Evolutionary conservation across 2,329 filamentous ascomycete genomes (phyloP), one percentile per base, ranked within the genome.

Genomic region (Didymella sp.): DNA sequence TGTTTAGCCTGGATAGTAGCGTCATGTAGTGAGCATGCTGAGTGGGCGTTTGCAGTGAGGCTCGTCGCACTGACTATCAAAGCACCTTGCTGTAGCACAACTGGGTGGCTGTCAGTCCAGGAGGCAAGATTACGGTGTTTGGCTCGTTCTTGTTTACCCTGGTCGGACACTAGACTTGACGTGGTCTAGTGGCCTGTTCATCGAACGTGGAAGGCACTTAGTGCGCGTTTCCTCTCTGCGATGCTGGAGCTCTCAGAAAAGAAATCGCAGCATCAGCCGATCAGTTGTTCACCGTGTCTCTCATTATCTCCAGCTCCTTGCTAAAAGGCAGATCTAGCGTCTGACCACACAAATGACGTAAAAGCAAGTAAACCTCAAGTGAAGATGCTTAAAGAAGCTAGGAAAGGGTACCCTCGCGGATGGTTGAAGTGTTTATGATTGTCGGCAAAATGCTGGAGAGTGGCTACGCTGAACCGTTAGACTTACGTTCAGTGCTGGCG

Each of bases 21-120:
- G 47, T 41, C 46, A 46, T 45, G n/a, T 33, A 24, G 33, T 42
- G 35, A n/a, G n/a, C 25, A 33, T n/a, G n/a, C 15, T 40, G 21
- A 40, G 15, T 35, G 41, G 41, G 22, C 33, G 11, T 42, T 30
- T 37, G 41, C 22, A 42, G 41, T n/a, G 41, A 46, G 33, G 13
- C 33, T 35, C 13, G 52, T 45, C 25, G 21, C n/a, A 50, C 27
- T 13, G 25, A 22, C 33, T 13, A 45, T 28, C 8, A 11, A 15
- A 46, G 3, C 17, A 4, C 15, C 19, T 8, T 40, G n/a, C 6
- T 35, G 42, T 47, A 30, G 35, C 21, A 50, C 46, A 4, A 24
- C 37, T 15, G 11, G 35, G 12, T n/a, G 19, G 24, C 13, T 17
- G n/a, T 8, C 6, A 38, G 6, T 35, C 43, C 3, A 30, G 11